These are phyloP conservation scores for Salvia miltiorrhiza DNA, from an alignment of 257 asterid species.

Conservation along the genomic window DNA sequence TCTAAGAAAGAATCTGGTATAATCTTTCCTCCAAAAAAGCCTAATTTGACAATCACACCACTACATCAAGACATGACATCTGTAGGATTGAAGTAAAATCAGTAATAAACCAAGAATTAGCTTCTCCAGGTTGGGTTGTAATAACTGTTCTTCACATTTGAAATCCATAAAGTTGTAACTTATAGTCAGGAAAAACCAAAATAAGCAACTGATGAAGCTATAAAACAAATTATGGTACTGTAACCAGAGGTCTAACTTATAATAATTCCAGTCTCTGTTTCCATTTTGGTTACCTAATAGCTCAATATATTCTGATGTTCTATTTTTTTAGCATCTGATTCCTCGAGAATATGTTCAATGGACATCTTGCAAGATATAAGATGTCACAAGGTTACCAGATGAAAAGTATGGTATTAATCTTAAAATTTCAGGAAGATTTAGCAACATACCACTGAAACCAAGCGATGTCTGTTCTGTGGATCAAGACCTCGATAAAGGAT, in stretches of 20 bases:
- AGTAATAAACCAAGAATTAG: neutral
- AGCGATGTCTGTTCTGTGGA: conserved; percentile 56
- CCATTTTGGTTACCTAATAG: conserved; percentile 5
- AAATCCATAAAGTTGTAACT: neutral
- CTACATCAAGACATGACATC: neutral
- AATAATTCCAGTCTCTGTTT: neutral
- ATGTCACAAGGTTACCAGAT: neutral
- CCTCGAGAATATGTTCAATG: neutral
- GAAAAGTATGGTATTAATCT: neutral
- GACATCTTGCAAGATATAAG: neutral
- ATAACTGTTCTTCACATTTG: neutral
- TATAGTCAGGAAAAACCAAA: neutral
- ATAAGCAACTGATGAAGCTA: neutral
- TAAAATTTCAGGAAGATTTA: neutral
- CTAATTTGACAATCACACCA: no score
- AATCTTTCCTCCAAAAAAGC: no score
- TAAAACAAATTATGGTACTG: neutral
- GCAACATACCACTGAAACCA: conserved; percentile 80
- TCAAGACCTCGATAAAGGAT: conserved; percentile 89
- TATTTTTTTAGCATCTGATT: neutral
- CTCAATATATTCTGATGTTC: neutral
- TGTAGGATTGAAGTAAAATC: neutral
- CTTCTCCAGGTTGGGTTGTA: neutral
- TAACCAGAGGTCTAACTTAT: neutral
- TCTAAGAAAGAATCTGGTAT: no score